Percentiles rank a stretch among this genome's conserved stretches.
Evolutionary conservation across 2,329 filamentous ascomycete species (phyloP).

Genomic region (Ophioceras dolichostomum): DNA sequence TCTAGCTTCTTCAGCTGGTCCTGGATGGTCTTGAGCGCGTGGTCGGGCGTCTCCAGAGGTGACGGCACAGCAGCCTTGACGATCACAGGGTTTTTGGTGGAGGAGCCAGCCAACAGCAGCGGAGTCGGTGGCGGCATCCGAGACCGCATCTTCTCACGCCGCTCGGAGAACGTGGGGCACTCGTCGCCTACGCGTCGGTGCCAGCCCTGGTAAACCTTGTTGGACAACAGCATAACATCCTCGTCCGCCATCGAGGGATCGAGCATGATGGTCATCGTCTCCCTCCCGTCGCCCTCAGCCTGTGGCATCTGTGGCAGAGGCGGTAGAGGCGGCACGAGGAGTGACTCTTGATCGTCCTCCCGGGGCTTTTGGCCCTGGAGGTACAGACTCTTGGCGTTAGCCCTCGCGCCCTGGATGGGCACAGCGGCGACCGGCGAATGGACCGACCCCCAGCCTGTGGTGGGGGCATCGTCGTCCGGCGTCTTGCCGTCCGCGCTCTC

Average conservation of each 20-base stretch:
- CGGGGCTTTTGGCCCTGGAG: slow-evolving; percentile 16
- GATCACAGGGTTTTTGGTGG: slow-evolving; percentile 27
- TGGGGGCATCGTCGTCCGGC: slow-evolving; percentile 23
- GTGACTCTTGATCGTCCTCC: not conserved
- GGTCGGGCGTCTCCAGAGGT: slow-evolving; percentile 37
- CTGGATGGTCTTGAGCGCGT: slow-evolving; percentile 36
- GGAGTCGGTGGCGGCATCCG: slow-evolving; percentile 45
- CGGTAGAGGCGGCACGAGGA: no score
- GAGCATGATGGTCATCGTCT: slow-evolving; percentile 31
- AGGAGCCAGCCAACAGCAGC: slow-evolving; percentile 31
- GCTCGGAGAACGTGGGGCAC: slow-evolving; percentile 45
- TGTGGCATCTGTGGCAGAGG: not conserved
- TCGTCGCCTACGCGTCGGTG: slow-evolving; percentile 47
- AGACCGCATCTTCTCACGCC: slow-evolving; percentile 28
- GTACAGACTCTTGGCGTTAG: slow-evolving; percentile 27
- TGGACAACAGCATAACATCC: slow-evolving; percentile 9
- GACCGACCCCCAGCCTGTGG: slow-evolving; percentile 36
- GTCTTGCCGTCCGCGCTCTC: slow-evolving; percentile 20
- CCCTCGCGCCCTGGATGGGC: slow-evolving; percentile 27
- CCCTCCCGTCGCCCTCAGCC: slow-evolving; percentile 18
- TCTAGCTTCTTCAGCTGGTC: slow-evolving; percentile 38
- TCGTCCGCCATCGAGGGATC: slow-evolving; percentile 20
- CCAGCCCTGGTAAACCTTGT: slow-evolving; percentile 22
- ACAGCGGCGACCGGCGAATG: slow-evolving; percentile 34
- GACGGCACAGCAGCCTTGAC: slow-evolving; percentile 36